Conservation (phyloP, 306 rosid species). For the Chamaecrista fasciculata region DNA sequence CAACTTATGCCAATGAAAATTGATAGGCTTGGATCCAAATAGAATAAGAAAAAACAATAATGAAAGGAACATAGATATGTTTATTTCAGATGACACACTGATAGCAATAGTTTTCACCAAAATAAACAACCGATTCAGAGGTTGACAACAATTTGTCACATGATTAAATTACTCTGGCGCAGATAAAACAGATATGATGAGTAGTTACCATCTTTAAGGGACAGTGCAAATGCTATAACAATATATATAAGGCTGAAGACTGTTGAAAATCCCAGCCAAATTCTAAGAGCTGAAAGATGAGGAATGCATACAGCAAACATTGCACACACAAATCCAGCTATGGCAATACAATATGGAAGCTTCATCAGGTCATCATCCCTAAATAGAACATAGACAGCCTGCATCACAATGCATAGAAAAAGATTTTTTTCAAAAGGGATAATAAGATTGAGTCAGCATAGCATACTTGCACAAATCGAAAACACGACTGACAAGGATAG, state of each 20-base stretch:
- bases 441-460: not conserved
- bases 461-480: not conserved
- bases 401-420: conserved; percentile 24
- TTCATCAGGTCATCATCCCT: conserved; percentile 58
- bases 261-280: conserved; percentile 91
- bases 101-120: not conserved
- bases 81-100: not conserved
- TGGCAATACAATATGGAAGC: conserved; percentile 77
- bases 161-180: not conserved
- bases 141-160: not conserved
- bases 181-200: conserved; percentile 8
- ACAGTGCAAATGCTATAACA: conserved; percentile 51
- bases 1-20: not conserved
- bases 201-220: conserved; percentile 73
- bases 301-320: conserved; percentile 87
- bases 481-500: not conserved
- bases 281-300: conserved; percentile 86
- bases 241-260: conserved; percentile 70
- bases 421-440: not conserved
- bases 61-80: not conserved
- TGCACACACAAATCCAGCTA: conserved; percentile 79
- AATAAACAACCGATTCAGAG: not conserved
- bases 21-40: not conserved
- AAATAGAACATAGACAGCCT: conserved; percentile 80
- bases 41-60: not conserved